phyloP scores from a whole-genome alignment of 164 flowering plant species.

The Stephania cephalantha region DNA sequence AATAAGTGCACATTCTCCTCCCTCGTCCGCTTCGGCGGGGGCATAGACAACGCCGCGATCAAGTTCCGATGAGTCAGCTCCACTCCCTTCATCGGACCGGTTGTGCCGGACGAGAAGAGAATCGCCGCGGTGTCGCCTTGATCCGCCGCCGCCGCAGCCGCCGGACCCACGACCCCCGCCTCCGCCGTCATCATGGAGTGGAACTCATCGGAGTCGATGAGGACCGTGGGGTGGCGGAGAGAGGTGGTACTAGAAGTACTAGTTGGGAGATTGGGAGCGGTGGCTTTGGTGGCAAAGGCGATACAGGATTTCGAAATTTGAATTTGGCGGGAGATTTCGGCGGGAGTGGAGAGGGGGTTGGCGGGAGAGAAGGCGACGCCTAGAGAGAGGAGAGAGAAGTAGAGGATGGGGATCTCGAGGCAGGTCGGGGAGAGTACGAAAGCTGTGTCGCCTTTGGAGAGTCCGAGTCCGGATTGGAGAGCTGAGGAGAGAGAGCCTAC shows the following conservation, averaged over 20 bases:
- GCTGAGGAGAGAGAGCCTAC: conserved; percentile 27
- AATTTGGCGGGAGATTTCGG: conserved; percentile 51
- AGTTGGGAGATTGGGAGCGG: conserved; percentile 22
- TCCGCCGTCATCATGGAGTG: conserved; percentile 13
- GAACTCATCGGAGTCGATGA: conserved; percentile 28
- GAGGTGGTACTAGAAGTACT: conserved; percentile 20
- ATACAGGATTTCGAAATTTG: conserved; percentile 39
- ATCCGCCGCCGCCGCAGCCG: neutral
- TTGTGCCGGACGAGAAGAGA: conserved; percentile 69
- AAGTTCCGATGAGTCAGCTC: conserved; percentile 53
- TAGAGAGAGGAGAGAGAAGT: conserved; percentile 50
- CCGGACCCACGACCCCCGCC: neutral
- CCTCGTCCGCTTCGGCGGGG: neutral
- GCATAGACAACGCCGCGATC: conserved; percentile 24
- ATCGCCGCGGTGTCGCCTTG: conserved; percentile 54
- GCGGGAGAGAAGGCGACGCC: conserved; percentile 62
- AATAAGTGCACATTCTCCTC: conserved; percentile 11
- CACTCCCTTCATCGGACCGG: conserved; percentile 65
- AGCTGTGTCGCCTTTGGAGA: conserved; percentile 43
- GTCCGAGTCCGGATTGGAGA: conserved; percentile 16
- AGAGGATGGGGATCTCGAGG: conserved; percentile 43
- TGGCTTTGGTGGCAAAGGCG: conserved; percentile 43
- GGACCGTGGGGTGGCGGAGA: conserved; percentile 13
- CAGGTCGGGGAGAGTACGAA: conserved; percentile 44
- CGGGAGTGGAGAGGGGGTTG: conserved; percentile 45